These are phyloP conservation scores for Pinus taeda DNA, from an alignment of 75 land plant species.

Conservation along the genomic window DNA sequence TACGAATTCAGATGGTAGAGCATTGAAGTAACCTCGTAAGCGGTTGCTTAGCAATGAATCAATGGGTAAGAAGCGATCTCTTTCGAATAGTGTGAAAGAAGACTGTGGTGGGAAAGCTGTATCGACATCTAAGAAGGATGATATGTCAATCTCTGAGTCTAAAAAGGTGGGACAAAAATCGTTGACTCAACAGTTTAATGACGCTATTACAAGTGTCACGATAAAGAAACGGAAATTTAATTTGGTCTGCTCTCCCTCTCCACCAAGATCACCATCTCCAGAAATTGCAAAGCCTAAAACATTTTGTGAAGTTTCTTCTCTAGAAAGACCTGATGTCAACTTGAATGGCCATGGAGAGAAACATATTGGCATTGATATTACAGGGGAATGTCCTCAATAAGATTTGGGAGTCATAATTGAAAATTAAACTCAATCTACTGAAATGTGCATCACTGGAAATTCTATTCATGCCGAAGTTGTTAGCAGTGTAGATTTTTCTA, in stretches of 20 bases:
- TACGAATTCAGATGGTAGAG: too few species aligned
- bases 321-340: neutral
- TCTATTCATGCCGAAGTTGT: too few species aligned
- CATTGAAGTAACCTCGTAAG: too few species aligned
- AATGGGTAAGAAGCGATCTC: too few species aligned
- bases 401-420: too few species aligned
- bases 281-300: neutral
- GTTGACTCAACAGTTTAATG: conserved; percentile 27
- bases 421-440: too few species aligned
- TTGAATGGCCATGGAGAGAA: neutral
- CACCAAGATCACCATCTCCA: conserved; percentile 20
- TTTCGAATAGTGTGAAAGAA: neutral
- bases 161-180: conserved; percentile 43
- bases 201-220: conserved; percentile 31
- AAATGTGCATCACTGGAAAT: too few species aligned
- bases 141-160: conserved; percentile 29
- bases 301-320: neutral
- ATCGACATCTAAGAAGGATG: neutral
- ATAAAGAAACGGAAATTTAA: conserved; percentile 43
- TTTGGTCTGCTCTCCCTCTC: conserved; percentile 18
- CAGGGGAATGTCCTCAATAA: too few species aligned
- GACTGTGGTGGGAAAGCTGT: neutral
- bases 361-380: too few species aligned
- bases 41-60: too few species aligned
- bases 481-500: too few species aligned